Percentiles rank a stretch among this genome's conserved stretches.
phyloP scores from a whole-genome alignment of 371 early-diverging fungal genomes.

The Lichtheimia corymbifera region DNA sequence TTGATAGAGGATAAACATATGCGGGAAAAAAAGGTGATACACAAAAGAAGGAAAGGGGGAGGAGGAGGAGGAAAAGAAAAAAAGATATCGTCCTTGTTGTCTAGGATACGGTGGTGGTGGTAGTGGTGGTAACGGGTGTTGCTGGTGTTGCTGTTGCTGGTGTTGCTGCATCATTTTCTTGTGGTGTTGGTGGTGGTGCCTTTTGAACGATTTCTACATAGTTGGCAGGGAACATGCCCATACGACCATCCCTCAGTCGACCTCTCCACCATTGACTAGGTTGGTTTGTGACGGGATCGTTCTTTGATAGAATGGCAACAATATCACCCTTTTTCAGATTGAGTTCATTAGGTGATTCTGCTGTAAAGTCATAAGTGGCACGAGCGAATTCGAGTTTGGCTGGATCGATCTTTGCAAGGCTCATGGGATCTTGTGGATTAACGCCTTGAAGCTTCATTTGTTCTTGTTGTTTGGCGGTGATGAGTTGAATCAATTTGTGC shows the following conservation, averaged over 20 bases:
- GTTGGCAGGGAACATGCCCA: constrained; percentile 91
- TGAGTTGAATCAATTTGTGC: constrained; percentile 81
- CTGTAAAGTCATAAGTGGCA: constrained; percentile 84
- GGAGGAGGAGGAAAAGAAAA: neutral
- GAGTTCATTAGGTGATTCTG: constrained; percentile 79
- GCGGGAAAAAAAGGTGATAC: neutral
- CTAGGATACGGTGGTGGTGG: neutral
- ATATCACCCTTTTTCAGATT: constrained; percentile 82
- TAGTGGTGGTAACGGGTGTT: neutral
- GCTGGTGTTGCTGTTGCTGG: neutral
- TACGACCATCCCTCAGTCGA: constrained; percentile 72
- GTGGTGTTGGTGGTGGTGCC: neutral
- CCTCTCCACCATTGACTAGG: constrained; percentile 94
- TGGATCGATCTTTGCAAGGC: constrained; percentile 15
- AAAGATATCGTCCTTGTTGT: neutral
- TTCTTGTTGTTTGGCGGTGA: constrained; percentile 33
- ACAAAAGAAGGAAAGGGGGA: neutral
- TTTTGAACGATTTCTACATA: constrained; percentile 62
- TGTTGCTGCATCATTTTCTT: neutral
- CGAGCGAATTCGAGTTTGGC: constrained; percentile 78
- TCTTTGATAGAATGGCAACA: constrained; percentile 78
- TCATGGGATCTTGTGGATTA: constrained; percentile 7
- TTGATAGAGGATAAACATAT: neutral
- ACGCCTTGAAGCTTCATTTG: constrained; percentile 28
- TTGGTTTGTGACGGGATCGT: constrained; percentile 75